Conservation (phyloP, 345 rosid species). For the Bruguiera parviflora region DNA sequence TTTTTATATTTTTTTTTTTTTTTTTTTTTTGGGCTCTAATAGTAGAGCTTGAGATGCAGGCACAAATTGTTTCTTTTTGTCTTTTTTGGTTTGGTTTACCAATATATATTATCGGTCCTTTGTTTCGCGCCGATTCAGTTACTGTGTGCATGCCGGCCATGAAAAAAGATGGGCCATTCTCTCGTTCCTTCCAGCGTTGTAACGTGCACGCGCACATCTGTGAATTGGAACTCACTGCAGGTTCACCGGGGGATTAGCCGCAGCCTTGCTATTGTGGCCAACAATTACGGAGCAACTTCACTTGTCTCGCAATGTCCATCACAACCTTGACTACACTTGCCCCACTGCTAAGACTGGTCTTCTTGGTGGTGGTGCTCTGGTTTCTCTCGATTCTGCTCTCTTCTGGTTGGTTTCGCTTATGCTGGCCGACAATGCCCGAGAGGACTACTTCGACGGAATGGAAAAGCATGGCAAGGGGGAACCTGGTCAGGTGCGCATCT, state of each 20-base stretch:
- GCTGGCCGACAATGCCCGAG: constrained; percentile 80
- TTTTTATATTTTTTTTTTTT: too few species aligned
- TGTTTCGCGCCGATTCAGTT: too few species aligned
- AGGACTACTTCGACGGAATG: constrained; percentile 74
- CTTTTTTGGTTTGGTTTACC: too few species aligned
- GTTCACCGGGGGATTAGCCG: constrained; percentile 56
- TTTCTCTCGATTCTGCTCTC: constrained; percentile 70
- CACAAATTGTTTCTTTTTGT: too few species aligned
- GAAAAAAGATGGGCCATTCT: too few species aligned
- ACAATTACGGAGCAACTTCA: constrained; percentile 72
- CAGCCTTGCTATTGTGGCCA: constrained; percentile 63
- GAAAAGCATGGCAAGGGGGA: constrained; percentile 21
- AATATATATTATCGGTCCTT: too few species aligned
- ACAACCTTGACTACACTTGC: constrained; percentile 40
- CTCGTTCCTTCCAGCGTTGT: too few species aligned
- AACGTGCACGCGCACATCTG: background rate
- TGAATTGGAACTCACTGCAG: constrained; percentile 17
- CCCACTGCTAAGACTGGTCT: constrained; percentile 89
- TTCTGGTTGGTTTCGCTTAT: constrained; percentile 78
- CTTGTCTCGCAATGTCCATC: constrained; percentile 54
- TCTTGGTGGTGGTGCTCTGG: constrained; percentile 81
- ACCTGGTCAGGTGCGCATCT: constrained; percentile 3
- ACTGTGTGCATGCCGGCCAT: too few species aligned
- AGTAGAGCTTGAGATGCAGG: too few species aligned
- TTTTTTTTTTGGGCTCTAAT: too few species aligned